Percentiles rank a stretch among this genome's conserved stretches.
Evolutionary conservation across 257 asterid species (phyloP).

Genomic region (Solanum stenotomum): DNA sequence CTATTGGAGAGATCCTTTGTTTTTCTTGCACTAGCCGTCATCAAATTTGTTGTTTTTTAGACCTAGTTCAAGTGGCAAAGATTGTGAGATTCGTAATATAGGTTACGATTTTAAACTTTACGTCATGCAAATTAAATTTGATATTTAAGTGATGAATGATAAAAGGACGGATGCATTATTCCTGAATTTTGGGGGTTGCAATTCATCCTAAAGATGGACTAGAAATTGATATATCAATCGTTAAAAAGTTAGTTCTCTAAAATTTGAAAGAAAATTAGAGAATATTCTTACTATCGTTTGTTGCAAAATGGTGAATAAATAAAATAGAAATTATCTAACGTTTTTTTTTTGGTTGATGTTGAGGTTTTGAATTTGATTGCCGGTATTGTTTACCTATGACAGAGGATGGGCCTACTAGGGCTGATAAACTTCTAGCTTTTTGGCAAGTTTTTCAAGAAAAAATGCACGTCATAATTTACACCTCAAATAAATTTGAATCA

Average conservation of each 20-base stretch:
- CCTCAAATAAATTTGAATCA: neutral
- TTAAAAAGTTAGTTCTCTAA: neutral
- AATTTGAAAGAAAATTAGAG: neutral
- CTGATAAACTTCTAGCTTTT: neutral
- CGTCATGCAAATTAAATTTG: neutral
- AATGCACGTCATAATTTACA: neutral
- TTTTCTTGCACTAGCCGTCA: neutral
- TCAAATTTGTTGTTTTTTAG: neutral
- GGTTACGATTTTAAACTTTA: accelerated
- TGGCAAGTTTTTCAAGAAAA: neutral
- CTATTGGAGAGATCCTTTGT: conserved; percentile 5
- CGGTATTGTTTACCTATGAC: neutral
- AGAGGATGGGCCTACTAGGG: neutral
- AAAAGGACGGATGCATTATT: neutral
- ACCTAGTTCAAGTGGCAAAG: neutral
- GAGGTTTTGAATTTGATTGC: neutral
- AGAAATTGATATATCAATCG: neutral
- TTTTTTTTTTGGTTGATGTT: neutral
- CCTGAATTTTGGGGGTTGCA: neutral
- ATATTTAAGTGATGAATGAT: neutral
- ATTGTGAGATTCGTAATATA: neutral
- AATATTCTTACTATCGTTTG: neutral
- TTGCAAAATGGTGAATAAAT: neutral
- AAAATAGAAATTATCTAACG: neutral
- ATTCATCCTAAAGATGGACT: neutral